Percentiles rank a stretch among this genome's conserved stretches.
Conservation (phyloP, 2,329 filamentous ascomycete genomes). For the Laburnicola sp. region DNA sequence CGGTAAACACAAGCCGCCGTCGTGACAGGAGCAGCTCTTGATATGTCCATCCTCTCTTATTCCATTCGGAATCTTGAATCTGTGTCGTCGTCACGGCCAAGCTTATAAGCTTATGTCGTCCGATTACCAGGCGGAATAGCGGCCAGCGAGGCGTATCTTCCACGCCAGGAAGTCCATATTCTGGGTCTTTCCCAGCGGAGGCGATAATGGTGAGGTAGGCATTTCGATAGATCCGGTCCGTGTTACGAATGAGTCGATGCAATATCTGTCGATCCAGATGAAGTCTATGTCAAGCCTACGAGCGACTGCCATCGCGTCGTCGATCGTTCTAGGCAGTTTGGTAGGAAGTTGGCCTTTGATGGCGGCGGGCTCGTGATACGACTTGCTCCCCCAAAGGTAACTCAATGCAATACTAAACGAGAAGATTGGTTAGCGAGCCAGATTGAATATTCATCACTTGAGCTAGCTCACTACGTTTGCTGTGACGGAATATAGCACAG, state of each 20-base stretch:
- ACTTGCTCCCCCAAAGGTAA: background rate
- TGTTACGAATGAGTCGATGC: conserved; percentile 9
- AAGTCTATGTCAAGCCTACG: conserved; percentile 3
- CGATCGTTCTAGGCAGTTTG: conserved; percentile 14
- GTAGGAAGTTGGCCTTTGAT: background rate
- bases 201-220: conserved; percentile 10
- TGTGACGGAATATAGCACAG: background rate
- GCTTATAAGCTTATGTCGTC: background rate
- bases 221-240: conserved; percentile 6
- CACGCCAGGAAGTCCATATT: conserved; percentile 7
- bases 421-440: background rate
- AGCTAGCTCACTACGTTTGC: background rate
- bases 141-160: background rate
- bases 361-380: background rate
- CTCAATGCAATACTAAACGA: background rate
- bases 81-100: background rate
- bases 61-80: conserved; percentile 36
- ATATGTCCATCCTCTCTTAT: conserved; percentile 47
- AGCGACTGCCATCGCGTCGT: conserved; percentile 15
- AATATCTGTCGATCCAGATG: conserved; percentile 22
- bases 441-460: too few relatives aligned
- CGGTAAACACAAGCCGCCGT: conserved; percentile 44
- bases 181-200: conserved; percentile 3
- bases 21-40: conserved; percentile 45
- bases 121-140: background rate